phyloP scores from a whole-genome alignment of 495 filamentous ascomycete species.

The Apiosordaria backusii region DNA sequence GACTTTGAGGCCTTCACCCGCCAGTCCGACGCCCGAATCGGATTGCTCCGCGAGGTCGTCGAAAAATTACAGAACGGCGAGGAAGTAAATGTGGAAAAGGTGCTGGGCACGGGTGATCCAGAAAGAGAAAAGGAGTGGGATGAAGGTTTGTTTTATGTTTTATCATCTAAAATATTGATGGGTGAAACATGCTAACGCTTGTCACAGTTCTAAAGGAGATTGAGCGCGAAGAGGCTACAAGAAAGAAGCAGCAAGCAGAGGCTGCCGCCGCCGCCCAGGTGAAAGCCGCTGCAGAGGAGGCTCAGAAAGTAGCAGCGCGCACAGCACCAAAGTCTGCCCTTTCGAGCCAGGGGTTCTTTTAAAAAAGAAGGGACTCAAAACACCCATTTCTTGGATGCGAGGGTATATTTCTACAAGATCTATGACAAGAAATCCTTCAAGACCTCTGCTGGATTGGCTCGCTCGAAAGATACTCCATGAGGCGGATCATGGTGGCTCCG shows the following conservation, averaged over 20 bases:
- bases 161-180: background rate
- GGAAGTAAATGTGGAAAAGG: conserved; percentile 81
- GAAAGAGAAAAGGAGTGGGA: conserved; percentile 83
- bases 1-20: conserved; percentile 68
- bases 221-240: conserved; percentile 68
- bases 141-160: conserved; percentile 54
- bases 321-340: conserved; percentile 8
- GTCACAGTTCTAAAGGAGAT: conserved; percentile 70
- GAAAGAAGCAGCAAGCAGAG: conserved; percentile 44
- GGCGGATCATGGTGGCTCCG: background rate
- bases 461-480: background rate
- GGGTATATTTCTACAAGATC: conserved; percentile 19
- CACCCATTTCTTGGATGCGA: background rate
- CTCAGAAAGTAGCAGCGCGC: conserved; percentile 3
- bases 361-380: conserved; percentile 15
- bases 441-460: conserved; percentile 20
- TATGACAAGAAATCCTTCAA: conserved; percentile 55
- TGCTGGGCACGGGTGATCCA: conserved; percentile 74
- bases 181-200: conserved; percentile 13
- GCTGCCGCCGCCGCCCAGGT: conserved; percentile 5
- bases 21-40: conserved; percentile 74
- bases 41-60: conserved; percentile 74
- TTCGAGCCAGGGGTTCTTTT: conserved; percentile 41
- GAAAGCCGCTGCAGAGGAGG: background rate
- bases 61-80: conserved; percentile 79